Conservation (phyloP, 208 protist genomes). For the Crithidia expoeki region DNA sequence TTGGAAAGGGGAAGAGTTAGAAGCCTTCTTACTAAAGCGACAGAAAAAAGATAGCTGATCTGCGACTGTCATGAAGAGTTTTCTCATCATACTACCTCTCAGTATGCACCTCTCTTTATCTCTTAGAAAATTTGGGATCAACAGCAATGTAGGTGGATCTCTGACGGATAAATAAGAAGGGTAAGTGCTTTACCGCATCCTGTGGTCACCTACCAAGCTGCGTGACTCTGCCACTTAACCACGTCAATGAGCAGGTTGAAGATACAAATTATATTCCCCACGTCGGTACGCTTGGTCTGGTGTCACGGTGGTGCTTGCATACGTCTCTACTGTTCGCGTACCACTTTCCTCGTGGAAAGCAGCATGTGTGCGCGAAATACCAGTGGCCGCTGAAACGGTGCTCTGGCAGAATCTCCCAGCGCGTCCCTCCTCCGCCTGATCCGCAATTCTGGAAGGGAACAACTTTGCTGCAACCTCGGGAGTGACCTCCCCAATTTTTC, state of each 20-base stretch:
- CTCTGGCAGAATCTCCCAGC: neutral
- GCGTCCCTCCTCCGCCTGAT: neutral
- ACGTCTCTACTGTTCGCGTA: constrained; percentile 33
- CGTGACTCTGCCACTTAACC: neutral
- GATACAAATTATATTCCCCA: neutral
- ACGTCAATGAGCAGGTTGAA: constrained; percentile 14
- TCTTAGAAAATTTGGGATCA: neutral
- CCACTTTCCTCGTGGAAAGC: constrained; percentile 24
- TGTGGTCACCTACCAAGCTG: neutral
- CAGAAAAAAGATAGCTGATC: no score
- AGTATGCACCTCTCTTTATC: no score
- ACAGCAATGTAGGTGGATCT: neutral
- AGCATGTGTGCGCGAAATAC: constrained; percentile 5
- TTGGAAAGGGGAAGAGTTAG: no score
- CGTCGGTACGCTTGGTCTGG: constrained; percentile 18
- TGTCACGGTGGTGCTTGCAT: constrained; percentile 23
- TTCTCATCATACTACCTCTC: no score
- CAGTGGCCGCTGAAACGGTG: neutral
- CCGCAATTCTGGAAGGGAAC: constrained; percentile 19
- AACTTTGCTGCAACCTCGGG: constrained; percentile 27
- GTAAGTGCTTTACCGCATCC: constrained; percentile 21
- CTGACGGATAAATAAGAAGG: neutral
- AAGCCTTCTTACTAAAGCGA: no score
- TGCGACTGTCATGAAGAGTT: no score
- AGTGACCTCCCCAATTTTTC: constrained; percentile 70